These are phyloP conservation scores for Geotrichum restrictum DNA, from an alignment of 1,139 yeast species.

Conservation along the genomic window DNA sequence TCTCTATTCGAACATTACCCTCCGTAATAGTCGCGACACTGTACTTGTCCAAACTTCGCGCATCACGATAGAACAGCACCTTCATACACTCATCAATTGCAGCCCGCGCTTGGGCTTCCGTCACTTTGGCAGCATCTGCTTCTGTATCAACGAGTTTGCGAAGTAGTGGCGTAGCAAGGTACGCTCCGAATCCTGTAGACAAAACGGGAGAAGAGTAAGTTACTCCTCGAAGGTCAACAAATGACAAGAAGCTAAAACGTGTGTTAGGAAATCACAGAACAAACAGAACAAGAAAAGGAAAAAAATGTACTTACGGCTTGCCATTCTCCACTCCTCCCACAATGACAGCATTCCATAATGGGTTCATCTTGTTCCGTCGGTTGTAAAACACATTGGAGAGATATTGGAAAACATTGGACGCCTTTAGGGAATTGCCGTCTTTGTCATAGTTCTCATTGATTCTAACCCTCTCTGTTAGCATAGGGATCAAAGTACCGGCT, in stretches of 20 bases:
- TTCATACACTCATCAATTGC: constrained; percentile 84
- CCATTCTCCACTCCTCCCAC: constrained; percentile 78
- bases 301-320: constrained; percentile 36
- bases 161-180: constrained; percentile 86
- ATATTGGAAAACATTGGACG: constrained; percentile 85
- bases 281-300: constrained; percentile 6
- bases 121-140: constrained; percentile 61
- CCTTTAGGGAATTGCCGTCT: constrained; percentile 72
- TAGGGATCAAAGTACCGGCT: not conserved
- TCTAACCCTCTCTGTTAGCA: constrained; percentile 20
- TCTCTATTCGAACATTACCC: constrained; percentile 59
- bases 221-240: constrained; percentile 89
- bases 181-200: constrained; percentile 96
- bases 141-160: constrained; percentile 81
- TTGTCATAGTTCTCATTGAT: constrained; percentile 75
- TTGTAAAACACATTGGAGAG: constrained; percentile 77
- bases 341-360: constrained; percentile 89
- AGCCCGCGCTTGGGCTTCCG: constrained; percentile 70
- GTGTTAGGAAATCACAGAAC: no score
- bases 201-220: constrained; percentile 82
- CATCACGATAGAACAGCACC: constrained; percentile 93
- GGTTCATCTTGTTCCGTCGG: constrained; percentile 90
- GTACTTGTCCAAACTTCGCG: constrained; percentile 84
- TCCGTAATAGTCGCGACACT: constrained; percentile 71
- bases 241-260: constrained; percentile 56